phyloP scores from a whole-genome alignment of 805 yeast species.

The Metschnikowia vanudenii region DNA sequence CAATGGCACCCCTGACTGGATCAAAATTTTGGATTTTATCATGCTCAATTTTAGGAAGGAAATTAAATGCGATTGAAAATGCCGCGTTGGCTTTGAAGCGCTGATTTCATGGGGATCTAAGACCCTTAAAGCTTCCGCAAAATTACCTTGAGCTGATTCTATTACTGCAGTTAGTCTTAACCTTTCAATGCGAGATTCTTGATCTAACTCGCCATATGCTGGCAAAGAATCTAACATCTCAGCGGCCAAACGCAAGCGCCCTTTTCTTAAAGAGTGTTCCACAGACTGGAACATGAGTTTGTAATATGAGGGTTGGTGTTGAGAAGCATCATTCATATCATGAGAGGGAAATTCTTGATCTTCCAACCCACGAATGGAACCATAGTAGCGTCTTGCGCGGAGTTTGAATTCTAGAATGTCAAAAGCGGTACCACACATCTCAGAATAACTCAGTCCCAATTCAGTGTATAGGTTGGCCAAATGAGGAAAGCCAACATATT shows the following conservation, averaged over 20 bases:
- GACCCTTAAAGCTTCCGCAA: background rate
- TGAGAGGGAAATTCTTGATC: background rate
- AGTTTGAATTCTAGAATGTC: constrained; percentile 24
- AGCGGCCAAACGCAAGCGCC: constrained; percentile 35
- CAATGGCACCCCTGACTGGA: constrained; percentile 43
- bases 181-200: constrained; percentile 7
- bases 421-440: constrained; percentile 19
- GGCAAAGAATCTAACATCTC: constrained; percentile 34
- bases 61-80: constrained; percentile 1
- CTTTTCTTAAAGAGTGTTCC: constrained; percentile 36
- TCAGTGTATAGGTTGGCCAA: constrained; percentile 49
- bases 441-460: constrained; percentile 43
- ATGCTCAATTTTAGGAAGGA: constrained; percentile 47
- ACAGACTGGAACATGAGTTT: constrained; percentile 41
- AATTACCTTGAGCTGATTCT: constrained; percentile 14
- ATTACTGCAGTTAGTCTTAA: constrained; percentile 10
- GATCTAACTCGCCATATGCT: constrained; percentile 18
- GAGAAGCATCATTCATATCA: constrained; percentile 27
- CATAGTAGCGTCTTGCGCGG: constrained; percentile 39
- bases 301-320: constrained; percentile 42
- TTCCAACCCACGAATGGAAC: constrained; percentile 4
- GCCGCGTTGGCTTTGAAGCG: background rate
- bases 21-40: constrained; percentile 45
- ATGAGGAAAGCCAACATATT: constrained; percentile 47
- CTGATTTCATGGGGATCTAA: background rate